Base-by-base conservation (phyloP, 2,329 filamentous ascomycete species). In the Corinectria fuckeliana region DNA sequence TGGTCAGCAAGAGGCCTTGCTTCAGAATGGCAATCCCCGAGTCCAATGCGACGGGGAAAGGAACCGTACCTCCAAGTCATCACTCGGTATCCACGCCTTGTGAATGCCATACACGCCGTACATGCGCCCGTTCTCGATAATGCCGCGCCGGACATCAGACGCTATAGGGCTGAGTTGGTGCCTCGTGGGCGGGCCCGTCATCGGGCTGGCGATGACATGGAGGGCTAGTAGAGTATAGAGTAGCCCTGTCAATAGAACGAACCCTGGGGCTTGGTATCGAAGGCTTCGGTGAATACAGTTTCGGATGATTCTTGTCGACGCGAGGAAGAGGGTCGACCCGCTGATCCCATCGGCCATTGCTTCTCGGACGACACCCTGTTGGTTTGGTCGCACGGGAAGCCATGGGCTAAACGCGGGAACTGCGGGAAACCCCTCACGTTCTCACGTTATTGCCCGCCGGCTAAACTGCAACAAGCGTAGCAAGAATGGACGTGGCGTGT, bases 41-140 rank as follows among this genome's bases (percentile, higher is more conserved):
- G n/a, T n/a, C 8, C 16, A 20, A 2, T 4, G 36, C 16, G 5
- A 36, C 16, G 5, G 30, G n/a, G 0, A n/a, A n/a, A 1, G 10
- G 6, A 4, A 21, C 16, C 18, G n/a, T 20, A 65, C 67, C 50
- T 70, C 61, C 6, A 51, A 14, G 11, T 67, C 66, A 13, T 69
- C 65, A 13, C 69, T 65, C 5, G 65, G 63, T 3, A 63, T 45
- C 63, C 64, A 69, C 3, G 64, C 60, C 30, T 68, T 67, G 51
- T 71, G 61, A 0, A 67, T 53, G 8, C 68, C 69, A n/a, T 71
- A 68, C 11, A 60, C 59, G 10, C 63, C 64, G 28, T 70, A 71
- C 0, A 52, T 57, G 5, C 63, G 54, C 6, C 64, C 67, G 25
- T 68, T 68, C 18, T 71, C 69, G 48, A 61, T 56, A 10, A 71